A percentile compares a stretch with the other conserved stretches of the same genome.
Evolutionary conservation across 441 rosid species (phyloP).

Genomic region (Kokia cookei): DNA sequence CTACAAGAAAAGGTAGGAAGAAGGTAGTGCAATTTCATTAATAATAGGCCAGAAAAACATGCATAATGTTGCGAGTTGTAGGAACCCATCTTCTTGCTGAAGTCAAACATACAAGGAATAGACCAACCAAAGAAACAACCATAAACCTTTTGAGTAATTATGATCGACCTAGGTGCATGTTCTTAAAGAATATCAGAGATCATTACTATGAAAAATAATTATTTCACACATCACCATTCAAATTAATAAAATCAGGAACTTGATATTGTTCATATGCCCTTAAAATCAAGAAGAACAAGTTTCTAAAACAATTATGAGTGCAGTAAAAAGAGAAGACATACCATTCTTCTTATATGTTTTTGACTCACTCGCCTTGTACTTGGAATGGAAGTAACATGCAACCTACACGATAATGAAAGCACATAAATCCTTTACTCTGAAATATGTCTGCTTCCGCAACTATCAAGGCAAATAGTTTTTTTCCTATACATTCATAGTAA

Average conservation of each 20-base stretch:
- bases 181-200: neutral
- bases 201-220: neutral
- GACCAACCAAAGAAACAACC: neutral
- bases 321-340: constrained; percentile 16
- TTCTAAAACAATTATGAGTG: neutral
- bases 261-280: neutral
- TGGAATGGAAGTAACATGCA: constrained; percentile 54
- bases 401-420: constrained; percentile 29
- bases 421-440: neutral
- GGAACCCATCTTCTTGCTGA: neutral
- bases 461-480: neutral
- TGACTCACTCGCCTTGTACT: constrained; percentile 51
- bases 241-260: neutral
- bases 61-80: neutral
- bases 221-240: neutral
- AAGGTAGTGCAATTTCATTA: neutral
- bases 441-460: neutral
- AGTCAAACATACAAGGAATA: neutral
- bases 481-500: neutral
- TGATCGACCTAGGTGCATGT: neutral
- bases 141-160: neutral
- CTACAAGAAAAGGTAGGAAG: neutral
- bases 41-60: neutral
- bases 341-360: constrained; percentile 56
- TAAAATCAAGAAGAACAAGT: neutral